A percentile compares a stretch with the other conserved stretches of the same genome.
Evolutionary conservation across 345 rosid species (phyloP).

Genomic region (Pelargonium nanum): DNA sequence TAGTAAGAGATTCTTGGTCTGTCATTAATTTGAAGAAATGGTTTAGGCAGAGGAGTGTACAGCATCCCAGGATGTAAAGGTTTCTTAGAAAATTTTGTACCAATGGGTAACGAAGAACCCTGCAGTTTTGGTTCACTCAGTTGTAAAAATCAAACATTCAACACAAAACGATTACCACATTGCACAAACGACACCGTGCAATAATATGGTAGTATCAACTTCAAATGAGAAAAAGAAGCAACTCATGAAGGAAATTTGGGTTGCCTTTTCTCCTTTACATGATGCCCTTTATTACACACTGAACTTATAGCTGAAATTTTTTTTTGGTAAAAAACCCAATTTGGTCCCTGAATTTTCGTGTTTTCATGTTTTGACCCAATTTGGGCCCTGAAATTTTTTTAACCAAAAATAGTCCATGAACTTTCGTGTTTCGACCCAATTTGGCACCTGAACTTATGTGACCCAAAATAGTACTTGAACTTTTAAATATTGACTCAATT

Average conservation of each 20-base stretch:
- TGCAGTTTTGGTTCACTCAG: slow-evolving; percentile 31
- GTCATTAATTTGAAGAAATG: slow-evolving; percentile 57
- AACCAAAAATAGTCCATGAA: no score
- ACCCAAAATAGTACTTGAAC: no score
- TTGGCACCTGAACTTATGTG: no score
- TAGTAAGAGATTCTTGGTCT: slow-evolving; percentile 17
- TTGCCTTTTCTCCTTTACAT: not conserved
- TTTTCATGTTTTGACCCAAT: no score
- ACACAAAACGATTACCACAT: not conserved
- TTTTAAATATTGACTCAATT: no score
- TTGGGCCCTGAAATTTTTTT: no score
- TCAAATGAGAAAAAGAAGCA: not conserved
- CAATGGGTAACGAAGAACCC: slow-evolving; percentile 42
- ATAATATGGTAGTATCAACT: not conserved
- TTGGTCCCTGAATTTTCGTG: no score
- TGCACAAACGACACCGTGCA: not conserved
- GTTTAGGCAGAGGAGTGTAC: slow-evolving; percentile 51
- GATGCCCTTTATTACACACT: not conserved
- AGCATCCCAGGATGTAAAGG: slow-evolving; percentile 20
- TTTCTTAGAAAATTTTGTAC: slow-evolving; percentile 22
- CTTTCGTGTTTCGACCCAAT: no score
- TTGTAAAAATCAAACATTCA: slow-evolving; percentile 1
- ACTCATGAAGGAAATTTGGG: not conserved
- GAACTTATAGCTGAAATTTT: not conserved
- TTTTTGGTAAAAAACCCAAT: not conserved